Conservation (phyloP, 1,284 basidiomycete genomes). For the Pseudozyma hubeiensis region DNA sequence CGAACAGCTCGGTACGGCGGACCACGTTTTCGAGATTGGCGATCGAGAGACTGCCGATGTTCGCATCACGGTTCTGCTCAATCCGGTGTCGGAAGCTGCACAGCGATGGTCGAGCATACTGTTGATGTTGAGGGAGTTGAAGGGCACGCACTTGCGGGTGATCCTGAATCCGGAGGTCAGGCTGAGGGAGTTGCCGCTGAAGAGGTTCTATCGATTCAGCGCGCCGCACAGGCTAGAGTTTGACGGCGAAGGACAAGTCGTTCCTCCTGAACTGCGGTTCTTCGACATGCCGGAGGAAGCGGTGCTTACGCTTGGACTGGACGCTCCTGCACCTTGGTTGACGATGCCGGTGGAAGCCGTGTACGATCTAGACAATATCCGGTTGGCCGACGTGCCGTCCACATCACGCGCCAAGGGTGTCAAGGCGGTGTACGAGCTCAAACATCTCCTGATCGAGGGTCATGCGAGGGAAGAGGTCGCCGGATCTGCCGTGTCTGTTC, state of each 20-base stretch:
- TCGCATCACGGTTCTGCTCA: slow-evolving; percentile 80
- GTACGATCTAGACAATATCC: slow-evolving; percentile 96
- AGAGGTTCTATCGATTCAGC: slow-evolving; percentile 91
- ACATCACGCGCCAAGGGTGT: slow-evolving; percentile 73
- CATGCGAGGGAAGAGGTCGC: slow-evolving; percentile 80
- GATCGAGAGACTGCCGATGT: slow-evolving; percentile 77
- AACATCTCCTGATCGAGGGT: slow-evolving; percentile 91
- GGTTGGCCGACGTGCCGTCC: slow-evolving; percentile 77
- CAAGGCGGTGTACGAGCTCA: slow-evolving; percentile 86
- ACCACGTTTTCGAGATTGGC: slow-evolving; percentile 74
- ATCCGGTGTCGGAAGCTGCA: slow-evolving; percentile 85
- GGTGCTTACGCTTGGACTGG: slow-evolving; percentile 91
- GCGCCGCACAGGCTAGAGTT: slow-evolving; percentile 76
- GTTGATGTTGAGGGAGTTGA: slow-evolving; percentile 38
- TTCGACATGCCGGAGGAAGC: slow-evolving; percentile 73
- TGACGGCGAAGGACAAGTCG: slow-evolving; percentile 75
- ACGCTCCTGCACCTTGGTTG: slow-evolving; percentile 89
- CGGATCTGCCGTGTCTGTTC: slow-evolving; percentile 76
- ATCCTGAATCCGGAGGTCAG: slow-evolving; percentile 57
- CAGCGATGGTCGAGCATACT: slow-evolving; percentile 83
- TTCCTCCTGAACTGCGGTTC: slow-evolving; percentile 41
- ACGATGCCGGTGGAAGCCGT: slow-evolving; percentile 87
- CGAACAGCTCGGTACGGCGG: slow-evolving; percentile 27
- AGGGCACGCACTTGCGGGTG: slow-evolving; percentile 54
- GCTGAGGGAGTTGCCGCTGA: slow-evolving; percentile 80